Conservation (phyloP, 768 basidiomycete genomes). For the Lactifluus subvellereus region DNA sequence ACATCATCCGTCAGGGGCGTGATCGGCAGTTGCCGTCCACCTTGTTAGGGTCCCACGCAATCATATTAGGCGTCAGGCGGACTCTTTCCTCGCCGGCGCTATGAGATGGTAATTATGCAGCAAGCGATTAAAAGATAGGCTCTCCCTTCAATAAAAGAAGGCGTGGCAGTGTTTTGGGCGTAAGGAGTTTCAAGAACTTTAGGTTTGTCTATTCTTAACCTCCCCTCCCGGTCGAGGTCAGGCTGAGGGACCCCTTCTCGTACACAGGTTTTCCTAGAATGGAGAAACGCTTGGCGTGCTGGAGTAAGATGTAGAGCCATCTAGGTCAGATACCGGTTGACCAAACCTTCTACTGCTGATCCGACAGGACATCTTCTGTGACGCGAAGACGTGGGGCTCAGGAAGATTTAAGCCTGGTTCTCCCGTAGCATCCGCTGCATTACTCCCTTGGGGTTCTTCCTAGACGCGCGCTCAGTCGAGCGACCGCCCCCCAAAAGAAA, state of each 20-base stretch:
- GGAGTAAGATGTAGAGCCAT: not conserved
- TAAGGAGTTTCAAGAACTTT: not conserved
- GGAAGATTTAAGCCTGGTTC: conserved; percentile 12
- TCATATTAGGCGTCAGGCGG: not conserved
- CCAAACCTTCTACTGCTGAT: conserved; percentile 19
- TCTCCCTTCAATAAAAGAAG: not conserved
- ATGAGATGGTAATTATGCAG: not conserved
- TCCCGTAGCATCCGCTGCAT: conserved; percentile 8
- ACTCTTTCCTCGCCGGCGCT: not conserved
- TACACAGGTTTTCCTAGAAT: not conserved
- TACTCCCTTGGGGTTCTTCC: conserved; percentile 7
- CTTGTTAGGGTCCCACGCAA: not conserved
- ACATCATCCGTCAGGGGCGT: not conserved
- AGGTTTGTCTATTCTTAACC: conserved; percentile 2
- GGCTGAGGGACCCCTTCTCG: not conserved
- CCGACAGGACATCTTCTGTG: conserved; percentile 12
- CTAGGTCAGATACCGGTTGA: conserved; percentile 14
- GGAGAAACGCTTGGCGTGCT: not conserved
- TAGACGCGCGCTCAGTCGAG: not conserved
- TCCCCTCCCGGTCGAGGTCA: not conserved
- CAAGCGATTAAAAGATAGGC: not conserved
- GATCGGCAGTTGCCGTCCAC: conserved; percentile 8
- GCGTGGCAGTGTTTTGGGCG: not conserved
- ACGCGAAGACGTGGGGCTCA: conserved; percentile 3
- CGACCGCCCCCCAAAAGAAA: not conserved